Base-by-base conservation (phyloP, 2,329 filamentous ascomycete species). In the Fusarium sp. region DNA sequence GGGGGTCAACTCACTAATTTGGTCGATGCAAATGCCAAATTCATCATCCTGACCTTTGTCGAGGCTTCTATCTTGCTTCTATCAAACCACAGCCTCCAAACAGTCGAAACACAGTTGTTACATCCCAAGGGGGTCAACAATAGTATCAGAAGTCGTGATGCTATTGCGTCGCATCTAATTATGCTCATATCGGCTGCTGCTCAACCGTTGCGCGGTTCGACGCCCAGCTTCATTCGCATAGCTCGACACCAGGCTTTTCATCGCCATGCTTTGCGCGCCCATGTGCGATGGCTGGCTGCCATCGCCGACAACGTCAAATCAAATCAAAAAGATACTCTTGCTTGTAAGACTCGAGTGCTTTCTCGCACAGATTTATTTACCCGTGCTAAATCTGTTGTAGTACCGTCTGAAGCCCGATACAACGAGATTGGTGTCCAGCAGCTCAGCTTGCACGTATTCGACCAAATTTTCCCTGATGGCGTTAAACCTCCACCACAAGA, bases 371-470 rank as follows among this genome's bases (percentile, higher is more conserved):
- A 9, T 6, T 21, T 11, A 9, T 6, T 21, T 11, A 11, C 35
- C 40, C 37, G 23, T 8, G 25, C 35, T 52, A 35, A 49, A 35
- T 35, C 20, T n/a, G 25, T 23, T 17, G 41, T 27, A 84, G 82
- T 86, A 29, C 75, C 80, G 1, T 85, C 87, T 9, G 80, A 85
- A 57, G 84, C 93, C 47, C 89, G 96, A 69, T 93, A 91, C 82
- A 99, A 96, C 80, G 92, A 96, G 71, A 94, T 99, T 72, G 93
- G 93, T 52, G 93, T 99, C 37, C 96, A 99, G 80, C 95, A 98
- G 75, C 83, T 99, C 71, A 97, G 94, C 83, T 84, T 86, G 60
- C 86, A 94, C 81, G 85, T 99, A 42, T 92, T 95, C 78, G 76
- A 87, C 3, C 96, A 98, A 79, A 81, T 99, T 40, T 99, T 99